These are phyloP conservation scores for Lippia alba DNA, from an alignment of 305 asterid genomes.

Conservation along the genomic window DNA sequence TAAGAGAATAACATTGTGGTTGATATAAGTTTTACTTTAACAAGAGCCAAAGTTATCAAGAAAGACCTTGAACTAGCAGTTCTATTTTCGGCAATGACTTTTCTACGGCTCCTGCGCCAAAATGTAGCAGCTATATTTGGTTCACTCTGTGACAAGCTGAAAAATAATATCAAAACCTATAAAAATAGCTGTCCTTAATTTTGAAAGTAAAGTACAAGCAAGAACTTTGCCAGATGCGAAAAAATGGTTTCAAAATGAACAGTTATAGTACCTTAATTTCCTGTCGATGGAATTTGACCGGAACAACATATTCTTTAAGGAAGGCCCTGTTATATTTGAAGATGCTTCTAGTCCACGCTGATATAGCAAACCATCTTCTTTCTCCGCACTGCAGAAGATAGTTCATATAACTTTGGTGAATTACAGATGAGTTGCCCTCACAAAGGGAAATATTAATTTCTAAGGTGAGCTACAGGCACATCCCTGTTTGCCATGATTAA, in stretches of 20 bases:
- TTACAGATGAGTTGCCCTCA: conserved; percentile 7
- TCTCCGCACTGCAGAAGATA: conserved; percentile 68
- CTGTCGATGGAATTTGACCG: conserved; percentile 79
- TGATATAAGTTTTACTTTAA: conserved; percentile 34
- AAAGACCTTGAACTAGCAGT: conserved; percentile 97
- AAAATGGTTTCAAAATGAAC: conserved; percentile 24
- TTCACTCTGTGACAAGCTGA: conserved; percentile 87
- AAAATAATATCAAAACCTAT: conserved; percentile 38
- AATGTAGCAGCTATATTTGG: conserved; percentile 85
- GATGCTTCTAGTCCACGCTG: conserved; percentile 80
- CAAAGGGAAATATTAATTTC: conserved; percentile 18
- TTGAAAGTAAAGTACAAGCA: conserved; percentile 12
- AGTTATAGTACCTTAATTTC: conserved; percentile 64
- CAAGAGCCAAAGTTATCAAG: conserved; percentile 33
- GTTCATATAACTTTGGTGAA: conserved; percentile 28
- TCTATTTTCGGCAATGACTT: conserved; percentile 84
- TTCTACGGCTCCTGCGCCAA: conserved; percentile 97
- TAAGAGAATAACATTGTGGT: conserved; percentile 19
- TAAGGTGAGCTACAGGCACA: neutral
- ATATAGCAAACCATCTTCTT: conserved; percentile 76
- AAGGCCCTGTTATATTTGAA: conserved; percentile 78
- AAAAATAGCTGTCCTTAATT: conserved; percentile 26
- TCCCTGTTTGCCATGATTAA: neutral
- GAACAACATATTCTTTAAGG: conserved; percentile 83
- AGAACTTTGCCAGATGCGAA: conserved; percentile 16